Percentiles rank a stretch among this genome's conserved stretches.
These are phyloP conservation scores for Taphrina wiesneri DNA, from an alignment of 1,139 yeast genomes.

Conservation along the genomic window DNA sequence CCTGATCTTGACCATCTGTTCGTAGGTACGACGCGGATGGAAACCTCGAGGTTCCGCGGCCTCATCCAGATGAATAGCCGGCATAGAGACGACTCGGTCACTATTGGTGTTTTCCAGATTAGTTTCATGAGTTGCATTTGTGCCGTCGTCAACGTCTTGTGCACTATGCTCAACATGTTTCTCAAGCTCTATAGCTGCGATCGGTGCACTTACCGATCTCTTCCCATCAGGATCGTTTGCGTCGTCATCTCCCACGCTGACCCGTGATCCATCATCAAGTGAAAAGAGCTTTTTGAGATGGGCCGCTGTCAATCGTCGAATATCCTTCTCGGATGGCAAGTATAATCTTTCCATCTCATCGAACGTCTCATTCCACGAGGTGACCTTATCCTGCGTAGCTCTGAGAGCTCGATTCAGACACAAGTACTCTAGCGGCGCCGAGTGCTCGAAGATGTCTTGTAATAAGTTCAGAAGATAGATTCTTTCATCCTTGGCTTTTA, in stretches of 20 bases:
- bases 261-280: constrained; percentile 45
- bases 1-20: constrained; percentile 3
- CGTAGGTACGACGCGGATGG: constrained; percentile 29
- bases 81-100: constrained; percentile 22
- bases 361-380: constrained; percentile 84
- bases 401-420: constrained; percentile 69
- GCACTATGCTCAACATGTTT: background rate
- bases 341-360: constrained; percentile 74
- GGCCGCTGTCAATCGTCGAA: constrained; percentile 83
- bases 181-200: background rate
- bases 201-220: constrained; percentile 26
- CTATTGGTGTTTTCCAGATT: background rate
- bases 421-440: constrained; percentile 66
- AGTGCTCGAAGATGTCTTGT: constrained; percentile 56
- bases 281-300: constrained; percentile 76
- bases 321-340: constrained; percentile 91
- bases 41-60: constrained; percentile 29
- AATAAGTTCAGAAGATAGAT: constrained; percentile 52
- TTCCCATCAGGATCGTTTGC: constrained; percentile 7
- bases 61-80: background rate
- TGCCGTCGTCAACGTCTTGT: background rate
- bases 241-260: constrained; percentile 11
- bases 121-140: background rate
- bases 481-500: constrained; percentile 57
- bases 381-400: constrained; percentile 76